A percentile compares a stretch with the other conserved stretches of the same genome.
These are phyloP conservation scores for Aspergillus tubingensis DNA, from an alignment of 2,329 filamentous ascomycete species.

Conservation along the genomic window DNA sequence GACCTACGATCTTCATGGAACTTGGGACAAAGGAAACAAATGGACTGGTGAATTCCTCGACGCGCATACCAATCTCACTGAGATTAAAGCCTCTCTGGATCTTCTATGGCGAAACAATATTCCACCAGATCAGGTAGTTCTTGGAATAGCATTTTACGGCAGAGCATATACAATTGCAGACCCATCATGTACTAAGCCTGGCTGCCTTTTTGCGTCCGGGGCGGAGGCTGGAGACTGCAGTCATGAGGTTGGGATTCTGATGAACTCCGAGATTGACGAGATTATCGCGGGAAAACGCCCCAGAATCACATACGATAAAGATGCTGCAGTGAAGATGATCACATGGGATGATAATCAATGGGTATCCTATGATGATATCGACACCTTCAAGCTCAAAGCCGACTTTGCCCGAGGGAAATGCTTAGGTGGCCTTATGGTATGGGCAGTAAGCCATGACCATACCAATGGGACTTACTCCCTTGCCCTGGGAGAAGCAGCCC, in stretches of 20 bases:
- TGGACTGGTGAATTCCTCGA: constrained; percentile 23
- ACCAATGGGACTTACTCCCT: constrained; percentile 3
- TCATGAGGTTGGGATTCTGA: constrained; percentile 30
- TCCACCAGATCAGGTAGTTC: constrained; percentile 27
- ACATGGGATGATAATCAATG: constrained; percentile 31
- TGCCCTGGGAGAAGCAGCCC: background rate
- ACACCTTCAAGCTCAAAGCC: constrained; percentile 38
- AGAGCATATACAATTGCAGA: constrained; percentile 22
- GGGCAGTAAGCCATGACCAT: constrained; percentile 15
- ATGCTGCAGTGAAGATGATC: constrained; percentile 30
- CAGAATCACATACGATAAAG: constrained; percentile 17
- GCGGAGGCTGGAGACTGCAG: constrained; percentile 33
- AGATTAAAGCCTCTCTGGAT: constrained; percentile 31
- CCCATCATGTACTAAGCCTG: constrained; percentile 25
- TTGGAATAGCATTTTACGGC: constrained; percentile 34
- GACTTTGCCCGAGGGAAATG: constrained; percentile 35
- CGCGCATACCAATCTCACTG: constrained; percentile 37
- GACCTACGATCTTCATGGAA: constrained; percentile 32
- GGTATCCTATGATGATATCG: constrained; percentile 34
- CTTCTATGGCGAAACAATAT: constrained; percentile 33
- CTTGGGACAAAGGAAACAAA: constrained; percentile 26
- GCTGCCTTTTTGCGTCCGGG: constrained; percentile 33
- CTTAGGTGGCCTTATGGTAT: constrained; percentile 32
- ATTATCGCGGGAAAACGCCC: constrained; percentile 25
- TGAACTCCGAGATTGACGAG: constrained; percentile 35